Conservation (phyloP, 2,329 filamentous ascomycete genomes). For the Orbilia brochopaga region DNA sequence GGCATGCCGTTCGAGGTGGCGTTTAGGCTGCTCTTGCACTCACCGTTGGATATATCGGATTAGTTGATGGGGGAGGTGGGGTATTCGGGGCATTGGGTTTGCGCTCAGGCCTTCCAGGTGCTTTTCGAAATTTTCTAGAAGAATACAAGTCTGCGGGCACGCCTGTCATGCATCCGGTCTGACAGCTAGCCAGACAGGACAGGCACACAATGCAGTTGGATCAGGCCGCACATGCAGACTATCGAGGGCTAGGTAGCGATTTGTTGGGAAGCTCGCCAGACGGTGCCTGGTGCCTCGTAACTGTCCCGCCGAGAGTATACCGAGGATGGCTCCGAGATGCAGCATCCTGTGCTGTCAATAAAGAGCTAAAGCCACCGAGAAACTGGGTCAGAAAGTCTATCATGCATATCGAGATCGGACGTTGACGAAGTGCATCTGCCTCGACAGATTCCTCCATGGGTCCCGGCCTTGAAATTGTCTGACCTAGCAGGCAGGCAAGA, state of each 20-base stretch:
- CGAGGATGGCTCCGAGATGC: no score
- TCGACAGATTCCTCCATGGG: neutral
- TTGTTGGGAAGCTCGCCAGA: conserved; percentile 1
- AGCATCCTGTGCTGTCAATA: no score
- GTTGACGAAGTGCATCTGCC: conserved; percentile 35
- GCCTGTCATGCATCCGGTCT: conserved; percentile 28
- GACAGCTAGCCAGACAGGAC: neutral
- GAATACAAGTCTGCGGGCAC: conserved; percentile 33
- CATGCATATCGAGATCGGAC: conserved; percentile 42
- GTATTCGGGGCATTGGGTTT: conserved; percentile 17
- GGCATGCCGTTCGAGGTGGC: conserved; percentile 14
- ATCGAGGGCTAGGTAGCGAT: no score
- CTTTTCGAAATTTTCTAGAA: conserved; percentile 37
- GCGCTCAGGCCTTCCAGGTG: conserved; percentile 46
- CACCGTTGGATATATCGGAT: conserved; percentile 42
- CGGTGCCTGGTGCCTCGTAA: conserved; percentile 9
- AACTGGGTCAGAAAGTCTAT: conserved; percentile 4
- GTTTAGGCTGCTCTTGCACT: conserved; percentile 24
- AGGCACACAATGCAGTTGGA: conserved; percentile 18
- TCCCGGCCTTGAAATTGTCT: neutral
- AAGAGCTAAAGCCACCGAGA: no score
- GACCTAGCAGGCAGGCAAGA: conserved; percentile 17
- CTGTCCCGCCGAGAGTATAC: no score
- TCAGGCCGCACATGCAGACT: conserved; percentile 6
- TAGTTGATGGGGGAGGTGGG: conserved; percentile 49